These are phyloP conservation scores for Inonotus hispidus DNA, from an alignment of 1,284 basidiomycete genomes.

Conservation along the genomic window DNA sequence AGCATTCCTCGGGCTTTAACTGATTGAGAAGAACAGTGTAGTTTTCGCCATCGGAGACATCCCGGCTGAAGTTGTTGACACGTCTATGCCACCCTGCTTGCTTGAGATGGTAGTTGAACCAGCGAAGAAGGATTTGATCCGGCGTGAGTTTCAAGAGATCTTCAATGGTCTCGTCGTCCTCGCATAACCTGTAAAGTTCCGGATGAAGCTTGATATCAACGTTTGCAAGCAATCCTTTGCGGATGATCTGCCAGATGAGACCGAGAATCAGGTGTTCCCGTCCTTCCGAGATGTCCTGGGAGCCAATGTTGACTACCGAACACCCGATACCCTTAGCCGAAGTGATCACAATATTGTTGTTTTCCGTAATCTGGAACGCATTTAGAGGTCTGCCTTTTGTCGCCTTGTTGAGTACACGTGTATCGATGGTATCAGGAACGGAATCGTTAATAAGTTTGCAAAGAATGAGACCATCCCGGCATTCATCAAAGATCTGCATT, in stretches of 20 bases:
- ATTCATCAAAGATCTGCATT: conserved; percentile 99
- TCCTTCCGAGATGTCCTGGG: conserved; percentile 89
- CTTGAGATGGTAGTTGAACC: conserved; percentile 99
- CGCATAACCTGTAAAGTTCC: conserved; percentile 91
- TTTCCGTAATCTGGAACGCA: conserved; percentile 98
- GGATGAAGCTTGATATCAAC: conserved; percentile 99
- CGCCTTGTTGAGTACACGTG: conserved; percentile 93
- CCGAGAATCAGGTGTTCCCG: conserved; percentile 98
- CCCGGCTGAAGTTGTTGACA: conserved; percentile 98
- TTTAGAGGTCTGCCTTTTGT: conserved; percentile 74
- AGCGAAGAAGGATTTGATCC: conserved; percentile 93
- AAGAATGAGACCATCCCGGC: conserved; percentile 90
- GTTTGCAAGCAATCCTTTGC: conserved; percentile 87
- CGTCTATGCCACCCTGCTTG: conserved; percentile 87
- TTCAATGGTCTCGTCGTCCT: conserved; percentile 95
- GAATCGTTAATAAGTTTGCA: conserved; percentile 99
- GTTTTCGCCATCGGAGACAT: conserved; percentile 94
- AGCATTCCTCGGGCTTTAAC: conserved; percentile 90
- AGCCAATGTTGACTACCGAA: conserved; percentile 97
- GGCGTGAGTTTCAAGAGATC: conserved; percentile 91
- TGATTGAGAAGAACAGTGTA: conserved; percentile 96
- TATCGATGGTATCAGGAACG: conserved; percentile 98
- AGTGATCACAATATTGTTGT: conserved; percentile 99
- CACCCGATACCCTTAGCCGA: conserved; percentile 98
- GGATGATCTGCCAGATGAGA: conserved; percentile 98